Evolutionary conservation across 129 eudicot species (phyloP), one percentile per base, ranked within the genome.

Genomic region (Dittrichia graveolens): DNA sequence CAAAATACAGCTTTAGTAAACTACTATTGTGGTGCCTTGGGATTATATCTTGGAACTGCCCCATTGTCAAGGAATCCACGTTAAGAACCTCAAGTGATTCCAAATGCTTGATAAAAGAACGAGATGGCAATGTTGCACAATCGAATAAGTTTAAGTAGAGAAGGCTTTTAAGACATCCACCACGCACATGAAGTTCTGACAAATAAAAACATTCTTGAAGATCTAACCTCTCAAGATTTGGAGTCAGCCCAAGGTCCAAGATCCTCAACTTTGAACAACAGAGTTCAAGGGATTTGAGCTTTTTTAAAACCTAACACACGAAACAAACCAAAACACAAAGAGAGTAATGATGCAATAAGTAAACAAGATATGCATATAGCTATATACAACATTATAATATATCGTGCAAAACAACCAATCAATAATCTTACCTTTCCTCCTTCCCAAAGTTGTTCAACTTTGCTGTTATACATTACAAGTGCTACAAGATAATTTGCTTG

Each of bases 201-300:
- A 82, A 38, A 18, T 42, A 8, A 6, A 0, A 7, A 18, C 79
- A 77, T 4, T 2, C 3, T 12, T 11, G 3, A 50, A 82, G 82
- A 12, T 18, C 15, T 59, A 77, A 14, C 44, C 12, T 65, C 64
- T 77, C 57, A 6, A 67, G 82, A 67, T 73, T 72, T 15, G 64
- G 73, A 34, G 38, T 5, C 16, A 38, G 6, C 4, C 52, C 35
- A 44, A 72, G 61, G 57, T 81, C 67, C 0, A 76, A 71, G 45
- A 71, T 76, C 39, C 8, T 14, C 12, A 18, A 1, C 2, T 62
- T 10, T 7, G 85, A 64, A 5, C 12, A 4, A 4, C 73, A 56
- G 9, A 75, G 49, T 18, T 71, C 13, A 9, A 81, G 31, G 39
- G 39, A 46, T 48, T 10, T 65, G 67, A 81, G 72, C 59, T 72